Base-by-base conservation (phyloP, 179 eudicot species). In the Silene vulgaris region DNA sequence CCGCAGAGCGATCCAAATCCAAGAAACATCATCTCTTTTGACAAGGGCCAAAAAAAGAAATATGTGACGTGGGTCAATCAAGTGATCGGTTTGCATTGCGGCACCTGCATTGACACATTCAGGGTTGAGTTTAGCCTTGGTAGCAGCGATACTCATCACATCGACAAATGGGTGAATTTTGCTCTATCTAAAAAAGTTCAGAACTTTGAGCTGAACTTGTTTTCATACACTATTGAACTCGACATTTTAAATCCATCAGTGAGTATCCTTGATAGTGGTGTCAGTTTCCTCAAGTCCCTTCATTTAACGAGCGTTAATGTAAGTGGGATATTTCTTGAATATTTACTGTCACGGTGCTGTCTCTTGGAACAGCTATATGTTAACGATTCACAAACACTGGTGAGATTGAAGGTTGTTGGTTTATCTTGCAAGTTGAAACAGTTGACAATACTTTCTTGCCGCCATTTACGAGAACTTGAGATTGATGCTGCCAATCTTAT, bases 51-150 rank as follows among this genome's bases (percentile, higher is more conserved):
- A n/a, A n/a, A n/a, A n/a, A n/a, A n/a, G n/a, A n/a, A 61, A 62
- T 77, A 60, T 50, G 6, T 71, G 6, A 69, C 71, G 19, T 70
- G 71, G 70, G 75, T 77, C 5, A 63, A 77, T 71, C 71, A 71
- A 29, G 80, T 77, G 0, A 0, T 77, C 26, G 54, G 45, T 11
- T 32, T 61, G 63, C 75, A 71, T 20, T 37, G 19, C 5, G 54
- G 61, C 40, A 12, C 16, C 0, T 76, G 8, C 43, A 69, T 76
- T 16, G 65, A 76, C 21, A 62, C 48, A 28, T 76, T 76, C 37
- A 76, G 48, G 9, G 28, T 76, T n/a, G 5, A 16, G 3, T 60
- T 43, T 40, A 5, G 2, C 13, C 69, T 69, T 30, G 23, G 11
- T 43, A 12, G 6, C n/a, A 70, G 45, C 26, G 69, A 43, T 16